Conservation (phyloP, 2,329 filamentous ascomycete genomes). For the Colletotrichum chlorophyti region DNA sequence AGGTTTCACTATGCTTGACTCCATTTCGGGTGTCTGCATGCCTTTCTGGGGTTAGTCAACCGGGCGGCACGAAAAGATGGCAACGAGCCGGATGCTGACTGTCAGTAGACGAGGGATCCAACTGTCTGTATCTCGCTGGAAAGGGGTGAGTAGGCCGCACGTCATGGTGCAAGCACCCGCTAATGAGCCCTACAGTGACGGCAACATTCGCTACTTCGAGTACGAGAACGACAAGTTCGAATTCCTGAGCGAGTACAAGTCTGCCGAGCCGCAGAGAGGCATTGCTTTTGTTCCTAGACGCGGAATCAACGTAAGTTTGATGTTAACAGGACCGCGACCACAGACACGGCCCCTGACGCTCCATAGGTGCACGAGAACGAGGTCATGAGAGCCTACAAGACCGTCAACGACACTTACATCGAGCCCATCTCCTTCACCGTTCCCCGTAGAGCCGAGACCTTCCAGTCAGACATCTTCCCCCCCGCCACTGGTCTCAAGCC, state of each 20-base stretch:
- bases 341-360: slow-evolving; percentile 32
- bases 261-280: slow-evolving; percentile 91
- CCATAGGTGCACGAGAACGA: slow-evolving; percentile 89
- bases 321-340: neutral
- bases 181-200: slow-evolving; percentile 71
- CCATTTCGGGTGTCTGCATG: slow-evolving; percentile 98
- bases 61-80: neutral
- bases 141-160: slow-evolving; percentile 76
- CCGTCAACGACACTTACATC: slow-evolving; percentile 91
- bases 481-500: slow-evolving; percentile 82
- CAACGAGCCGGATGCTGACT: slow-evolving; percentile 34
- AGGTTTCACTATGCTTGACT: slow-evolving; percentile 89
- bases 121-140: slow-evolving; percentile 93
- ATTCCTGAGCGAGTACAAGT: slow-evolving; percentile 96
- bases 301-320: slow-evolving; percentile 79
- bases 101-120: slow-evolving; percentile 79
- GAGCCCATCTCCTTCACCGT: slow-evolving; percentile 98
- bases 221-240: slow-evolving; percentile 99
- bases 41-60: slow-evolving; percentile 84
- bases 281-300: slow-evolving; percentile 94
- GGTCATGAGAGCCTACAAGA: slow-evolving; percentile 95
- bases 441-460: slow-evolving; percentile 88
- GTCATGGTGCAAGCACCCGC: neutral
- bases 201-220: slow-evolving; percentile 99
- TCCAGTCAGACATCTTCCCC: slow-evolving; percentile 97